phyloP scores from a whole-genome alignment of 2,329 filamentous ascomycete species.

The Aspergillus sp. region DNA sequence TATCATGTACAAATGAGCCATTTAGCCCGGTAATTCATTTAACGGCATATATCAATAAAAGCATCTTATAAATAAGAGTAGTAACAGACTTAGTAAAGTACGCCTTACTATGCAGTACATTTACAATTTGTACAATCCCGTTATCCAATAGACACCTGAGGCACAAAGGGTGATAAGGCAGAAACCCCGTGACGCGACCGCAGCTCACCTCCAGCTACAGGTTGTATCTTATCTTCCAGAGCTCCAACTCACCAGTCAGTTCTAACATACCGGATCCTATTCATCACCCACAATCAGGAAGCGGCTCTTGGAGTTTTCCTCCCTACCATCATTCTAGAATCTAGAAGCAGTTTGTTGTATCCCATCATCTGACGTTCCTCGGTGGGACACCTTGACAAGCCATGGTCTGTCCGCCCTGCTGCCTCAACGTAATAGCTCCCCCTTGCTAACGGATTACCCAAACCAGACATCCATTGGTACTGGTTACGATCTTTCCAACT shows the following conservation, averaged over 20 bases:
- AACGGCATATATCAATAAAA: no score
- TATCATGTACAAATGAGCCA: no score
- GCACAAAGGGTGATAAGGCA: constrained; percentile 5
- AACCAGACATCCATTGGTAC: constrained; percentile 95
- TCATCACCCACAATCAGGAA: neutral
- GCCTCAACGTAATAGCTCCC: constrained; percentile 3
- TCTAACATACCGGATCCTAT: neutral
- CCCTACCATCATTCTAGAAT: neutral
- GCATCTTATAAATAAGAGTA: no score
- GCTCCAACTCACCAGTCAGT: neutral
- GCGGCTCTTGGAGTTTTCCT: neutral
- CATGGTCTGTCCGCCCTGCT: constrained; percentile 14
- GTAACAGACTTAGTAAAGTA: no score
- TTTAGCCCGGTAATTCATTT: no score
- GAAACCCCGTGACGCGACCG: constrained; percentile 29
- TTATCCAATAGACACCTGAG: neutral
- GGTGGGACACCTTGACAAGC: constrained; percentile 2
- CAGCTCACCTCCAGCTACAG: constrained; percentile 11
- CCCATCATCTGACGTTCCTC: neutral
- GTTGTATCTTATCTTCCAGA: constrained; percentile 3
- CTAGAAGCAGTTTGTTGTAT: neutral
- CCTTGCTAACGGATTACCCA: constrained; percentile 8
- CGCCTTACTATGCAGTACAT: no score
- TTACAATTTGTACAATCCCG: neutral
- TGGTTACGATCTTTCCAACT: constrained; percentile 98